Evolutionary conservation across 371 early-diverging fungal genomes (phyloP), one percentile per base, ranked within the genome.

Genomic region (Mucor velutinosus): DNA sequence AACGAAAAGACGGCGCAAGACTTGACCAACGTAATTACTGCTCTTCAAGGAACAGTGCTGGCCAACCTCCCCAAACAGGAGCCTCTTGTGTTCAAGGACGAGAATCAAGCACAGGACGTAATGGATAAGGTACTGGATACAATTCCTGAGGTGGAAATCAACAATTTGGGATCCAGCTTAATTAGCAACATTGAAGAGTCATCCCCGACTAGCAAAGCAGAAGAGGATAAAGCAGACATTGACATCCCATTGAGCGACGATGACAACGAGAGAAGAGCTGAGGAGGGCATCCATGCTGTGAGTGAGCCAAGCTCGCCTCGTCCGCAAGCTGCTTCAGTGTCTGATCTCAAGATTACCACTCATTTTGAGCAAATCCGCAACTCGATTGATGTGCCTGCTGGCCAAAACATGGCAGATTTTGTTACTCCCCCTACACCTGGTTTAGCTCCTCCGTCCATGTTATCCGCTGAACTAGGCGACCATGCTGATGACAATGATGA

Each of bases 351-450:
- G 23, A 57, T 67, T 14, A 61, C 57, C 27, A 62, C 63, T 25
- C 65, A 65, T 33, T 60, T 66, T 51, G 73, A 77, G 29, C 39
- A 60, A 30, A 49, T 68, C 10, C 67, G 68, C 41, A 67, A 47
- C 19, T 53, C 62, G 1, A 65, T 75, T 53, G 73, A 75, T 51
- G 64, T 78, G 0, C 81, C 81, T 29, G 69, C 73, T 17, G 77
- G 69, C 41, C 69, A 73, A 41, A 82, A 82, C 43, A 82, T 80
- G 83, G 83, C 83, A 10, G 83, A 82, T 39, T 82, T 66, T 49
- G 71, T 82, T 5, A 76, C 76, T 10, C 80, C 78, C 49, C 83
- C 83, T 23, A 74, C 83, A 0, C 83, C 83, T 30, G 83, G 83
- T 17, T 23, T 67, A 15, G 66, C 35, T 70, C 76, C 73, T 60